Conservation (phyloP, 225 moss, liverwort and hornwort species). For the Pleurozium schreberi region DNA sequence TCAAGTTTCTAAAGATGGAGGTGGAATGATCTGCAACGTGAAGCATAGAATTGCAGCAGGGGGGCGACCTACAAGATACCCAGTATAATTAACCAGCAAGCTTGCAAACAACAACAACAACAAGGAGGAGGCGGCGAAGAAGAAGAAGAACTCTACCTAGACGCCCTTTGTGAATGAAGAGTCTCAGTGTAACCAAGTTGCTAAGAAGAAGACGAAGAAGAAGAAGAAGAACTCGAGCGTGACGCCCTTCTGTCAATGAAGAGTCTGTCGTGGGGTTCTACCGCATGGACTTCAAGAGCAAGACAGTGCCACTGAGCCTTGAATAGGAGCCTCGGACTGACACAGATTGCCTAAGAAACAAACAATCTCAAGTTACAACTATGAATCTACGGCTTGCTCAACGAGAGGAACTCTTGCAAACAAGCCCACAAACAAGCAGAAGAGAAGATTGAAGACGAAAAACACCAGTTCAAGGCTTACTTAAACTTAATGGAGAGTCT, state of each 20-base stretch:
- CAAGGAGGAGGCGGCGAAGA: no score
- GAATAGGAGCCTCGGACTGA: not conserved
- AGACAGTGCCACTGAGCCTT: no score
- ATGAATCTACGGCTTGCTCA: not conserved
- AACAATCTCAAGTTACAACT: not conserved
- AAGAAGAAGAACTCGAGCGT: not conserved
- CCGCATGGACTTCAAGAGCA: not conserved
- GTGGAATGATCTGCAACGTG: not conserved
- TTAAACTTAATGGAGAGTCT: not conserved
- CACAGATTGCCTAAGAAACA: not conserved
- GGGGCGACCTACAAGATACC: not conserved
- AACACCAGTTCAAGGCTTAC: no score
- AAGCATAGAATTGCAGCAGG: not conserved
- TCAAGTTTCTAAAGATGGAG: not conserved
- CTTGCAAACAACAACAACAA: not conserved
- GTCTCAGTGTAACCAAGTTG: not conserved
- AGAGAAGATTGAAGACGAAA: not conserved
- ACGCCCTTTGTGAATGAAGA: not conserved
- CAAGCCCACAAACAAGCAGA: not conserved
- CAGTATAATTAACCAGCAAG: not conserved
- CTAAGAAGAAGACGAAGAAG: not conserved
- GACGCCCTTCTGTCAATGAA: not conserved
- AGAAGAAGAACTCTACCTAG: not conserved
- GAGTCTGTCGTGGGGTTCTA: not conserved
- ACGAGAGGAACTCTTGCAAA: not conserved